These are phyloP conservation scores for Pseudotsuga menziesii DNA, from an alignment of 75 land plant genomes.

Conservation along the genomic window DNA sequence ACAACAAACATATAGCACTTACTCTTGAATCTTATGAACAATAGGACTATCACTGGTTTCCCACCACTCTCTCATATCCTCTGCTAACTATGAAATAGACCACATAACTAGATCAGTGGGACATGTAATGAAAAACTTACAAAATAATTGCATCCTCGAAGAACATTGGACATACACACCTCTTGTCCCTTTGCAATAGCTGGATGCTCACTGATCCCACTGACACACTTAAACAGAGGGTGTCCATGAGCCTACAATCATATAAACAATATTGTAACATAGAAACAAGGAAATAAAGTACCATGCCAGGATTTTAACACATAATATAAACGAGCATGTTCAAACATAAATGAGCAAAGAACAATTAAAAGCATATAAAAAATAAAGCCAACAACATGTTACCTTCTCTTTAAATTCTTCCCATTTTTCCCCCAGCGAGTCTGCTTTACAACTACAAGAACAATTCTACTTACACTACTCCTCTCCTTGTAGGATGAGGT, in stretches of 20 bases:
- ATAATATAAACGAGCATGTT: too few species aligned
- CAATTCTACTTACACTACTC: slow-evolving; percentile 59
- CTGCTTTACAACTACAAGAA: slow-evolving; percentile 50
- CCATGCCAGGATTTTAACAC: too few species aligned
- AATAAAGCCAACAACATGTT: neutral
- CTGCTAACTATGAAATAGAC: slow-evolving; percentile 56
- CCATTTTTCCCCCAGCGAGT: slow-evolving; percentile 71
- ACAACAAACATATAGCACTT: slow-evolving; percentile 13
- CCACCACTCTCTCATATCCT: slow-evolving; percentile 85
- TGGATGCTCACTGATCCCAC: slow-evolving; percentile 55
- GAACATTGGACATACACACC: slow-evolving; percentile 27
- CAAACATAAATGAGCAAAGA: too few species aligned
- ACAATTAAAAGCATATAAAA: neutral
- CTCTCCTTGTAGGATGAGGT: slow-evolving; percentile 31
- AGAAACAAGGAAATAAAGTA: too few species aligned
- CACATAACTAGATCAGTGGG: neutral
- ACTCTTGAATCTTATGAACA: slow-evolving; percentile 97
- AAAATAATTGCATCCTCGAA: slow-evolving; percentile 8
- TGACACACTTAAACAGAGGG: slow-evolving; percentile 68
- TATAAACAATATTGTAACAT: neutral
- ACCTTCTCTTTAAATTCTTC: slow-evolving; percentile 79
- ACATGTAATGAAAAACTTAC: neutral
- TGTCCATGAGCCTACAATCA: slow-evolving; percentile 46
- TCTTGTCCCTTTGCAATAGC: slow-evolving; percentile 83
- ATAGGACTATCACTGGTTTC: slow-evolving; percentile 90